Evolutionary conservation across 1,284 basidiomycete species (phyloP), one percentile per base, ranked within the genome.

Genomic region (Trametes polyzona): DNA sequence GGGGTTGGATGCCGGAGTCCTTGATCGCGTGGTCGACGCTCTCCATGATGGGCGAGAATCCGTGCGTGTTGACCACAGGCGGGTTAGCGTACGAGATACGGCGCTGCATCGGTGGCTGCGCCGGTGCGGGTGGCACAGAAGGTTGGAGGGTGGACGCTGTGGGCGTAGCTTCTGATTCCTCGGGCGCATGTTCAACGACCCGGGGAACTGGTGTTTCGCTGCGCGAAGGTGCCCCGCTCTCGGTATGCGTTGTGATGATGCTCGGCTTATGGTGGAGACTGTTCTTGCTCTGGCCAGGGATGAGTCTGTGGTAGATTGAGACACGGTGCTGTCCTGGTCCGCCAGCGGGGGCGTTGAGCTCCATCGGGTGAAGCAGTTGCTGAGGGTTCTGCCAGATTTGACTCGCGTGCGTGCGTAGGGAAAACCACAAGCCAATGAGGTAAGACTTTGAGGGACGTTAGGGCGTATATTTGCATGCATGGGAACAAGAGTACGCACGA

Each of bases 301-400:
- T 72, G 12, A 90, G 73, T 36, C 85, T 85, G 66, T 92, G 90
- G 72, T 93, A 92, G 52, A 93, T 65, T 2, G 92, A 91, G 19
- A 86, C 70, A 29, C 93, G 87, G 51, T 87, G 81, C 63, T 76
- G 83, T 21, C n/a, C n/a, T n/a, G n/a, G n/a, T n/a, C 26, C 33
- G 64, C 70, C 55, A 42, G 65, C 39, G 64, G 73, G 75, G 8
- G 59, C 33, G 1, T 82, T 78, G 14, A 87, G 67, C 41, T 94
- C 92, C 54, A 84, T 70, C 2, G 83, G 77, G 32, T 92, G 87
- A 64, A 95, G 79, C 12, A 95, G 78, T 59, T 88, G 91, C 67
- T 94, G 92, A 2, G 95, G 95, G 69, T 98, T 98, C 72, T 99
- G 96, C 97, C 97, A 99, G 66, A 99, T 99, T 72, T 99, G 97